Conservation (phyloP, 352 stramenopile species). For the Blastocystis sp. region DNA sequence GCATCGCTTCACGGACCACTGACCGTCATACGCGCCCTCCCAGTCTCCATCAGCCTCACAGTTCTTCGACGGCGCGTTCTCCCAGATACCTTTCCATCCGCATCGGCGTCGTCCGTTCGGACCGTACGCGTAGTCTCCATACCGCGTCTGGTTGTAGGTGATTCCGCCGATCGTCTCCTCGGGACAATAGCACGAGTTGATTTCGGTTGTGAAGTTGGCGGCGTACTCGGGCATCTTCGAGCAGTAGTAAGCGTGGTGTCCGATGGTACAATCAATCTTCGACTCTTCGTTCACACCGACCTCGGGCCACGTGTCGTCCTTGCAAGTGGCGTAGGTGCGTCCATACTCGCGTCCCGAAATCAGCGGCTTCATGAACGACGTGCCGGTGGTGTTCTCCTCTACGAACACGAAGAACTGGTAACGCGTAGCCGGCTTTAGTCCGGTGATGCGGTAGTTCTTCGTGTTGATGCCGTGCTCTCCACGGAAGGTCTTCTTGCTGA, state of each 20-base stretch:
- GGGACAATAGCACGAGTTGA: not conserved
- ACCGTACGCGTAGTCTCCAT: not conserved
- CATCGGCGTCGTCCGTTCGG: not conserved
- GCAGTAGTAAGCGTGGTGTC: constrained; percentile 1
- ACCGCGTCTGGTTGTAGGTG: not conserved
- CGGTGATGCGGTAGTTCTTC: not conserved
- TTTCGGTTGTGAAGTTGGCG: not conserved
- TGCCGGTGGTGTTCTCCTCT: not conserved
- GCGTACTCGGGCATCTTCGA: not conserved
- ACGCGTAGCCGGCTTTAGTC: not conserved
- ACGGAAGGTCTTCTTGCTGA: not conserved
- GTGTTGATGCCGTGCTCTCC: not conserved
- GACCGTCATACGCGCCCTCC: not conserved
- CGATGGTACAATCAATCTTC: not conserved
- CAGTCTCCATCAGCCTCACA: not conserved
- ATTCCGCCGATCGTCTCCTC: not conserved
- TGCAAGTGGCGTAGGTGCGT: not conserved
- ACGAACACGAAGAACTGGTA: constrained; percentile 25
- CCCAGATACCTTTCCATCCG: not conserved
- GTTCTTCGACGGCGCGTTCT: not conserved
- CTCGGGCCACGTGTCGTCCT: not conserved
- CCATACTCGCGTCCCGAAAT: not conserved
- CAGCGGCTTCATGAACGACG: not conserved
- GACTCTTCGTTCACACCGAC: not conserved
- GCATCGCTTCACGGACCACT: not conserved